Evolutionary conservation across 2,329 filamentous ascomycete genomes (phyloP), one percentile per base, ranked within the genome.

Genomic region (Magnaporthales sp.): DNA sequence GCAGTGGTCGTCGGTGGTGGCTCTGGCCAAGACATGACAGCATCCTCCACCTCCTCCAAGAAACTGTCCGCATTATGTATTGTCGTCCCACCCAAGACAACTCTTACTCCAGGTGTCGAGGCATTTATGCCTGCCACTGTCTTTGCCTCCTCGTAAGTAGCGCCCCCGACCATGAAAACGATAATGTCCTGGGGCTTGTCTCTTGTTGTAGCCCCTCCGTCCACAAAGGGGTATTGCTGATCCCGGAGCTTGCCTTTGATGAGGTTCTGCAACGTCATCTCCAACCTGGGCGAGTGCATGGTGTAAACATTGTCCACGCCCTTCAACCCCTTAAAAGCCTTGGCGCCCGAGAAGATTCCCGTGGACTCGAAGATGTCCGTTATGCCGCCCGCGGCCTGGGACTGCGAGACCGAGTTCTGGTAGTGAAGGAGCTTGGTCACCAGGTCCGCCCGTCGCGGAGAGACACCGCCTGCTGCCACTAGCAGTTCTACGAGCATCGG

Each of bases 301-400:
- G 95, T 99, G 76, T 99, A 99, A 30, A 99, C 95, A 72, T 99
- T 99, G 76, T 99, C 96, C 1, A 99, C 95, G 1, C 95, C 95
- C 74, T 98, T 97, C 15, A 99, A 83, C 0, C 95, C 95, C 74
- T 96, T 97, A 77, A 99, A 93, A 5, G 93, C 88, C 73, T 90
- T 92, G 54, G 92, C 86, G 13, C 91, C 91, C 0, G 92, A 91
- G 77, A 99, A 97, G 70, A 99, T 94, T 4, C 92, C 94, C 0
- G 90, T 87, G 0, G 92, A 90, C 73, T 98, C 93, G 73, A 99
- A 98, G 7, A 98, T 87, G 70, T 98, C 94, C 0, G 92, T 89
- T 67, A 97, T 92, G 5, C 92, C 92, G 10, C 90, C 87, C 2
- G 87, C 86, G n/a, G 88, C 83, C 26, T 90, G 88, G 5, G 89